These are phyloP conservation scores for Leccinum subrobustum DNA, from an alignment of 1,284 basidiomycete genomes.

Conservation along the genomic window DNA sequence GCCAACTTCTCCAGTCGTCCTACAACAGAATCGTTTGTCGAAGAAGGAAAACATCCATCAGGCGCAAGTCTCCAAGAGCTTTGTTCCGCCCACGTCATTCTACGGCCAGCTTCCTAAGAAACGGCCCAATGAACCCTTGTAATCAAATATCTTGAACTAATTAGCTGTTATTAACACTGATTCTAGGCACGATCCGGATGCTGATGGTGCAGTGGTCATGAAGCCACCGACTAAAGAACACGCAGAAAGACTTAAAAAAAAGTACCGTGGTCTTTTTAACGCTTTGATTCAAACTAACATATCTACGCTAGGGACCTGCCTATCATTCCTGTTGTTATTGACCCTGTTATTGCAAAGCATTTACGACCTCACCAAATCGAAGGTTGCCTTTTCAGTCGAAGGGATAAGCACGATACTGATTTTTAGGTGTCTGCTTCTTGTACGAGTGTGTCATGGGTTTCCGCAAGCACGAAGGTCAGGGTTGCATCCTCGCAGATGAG, in stretches of 20 bases:
- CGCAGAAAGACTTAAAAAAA: constrained; percentile 66
- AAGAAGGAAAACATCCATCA: constrained; percentile 30
- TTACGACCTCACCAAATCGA: constrained; percentile 92
- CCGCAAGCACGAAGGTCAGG: constrained; percentile 83
- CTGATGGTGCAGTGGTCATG: constrained; percentile 84
- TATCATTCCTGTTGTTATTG: constrained; percentile 88
- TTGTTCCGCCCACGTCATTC: constrained; percentile 59
- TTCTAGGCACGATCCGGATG: constrained; percentile 67
- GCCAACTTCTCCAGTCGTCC: not conserved
- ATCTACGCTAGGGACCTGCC: constrained; percentile 45
- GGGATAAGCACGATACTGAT: constrained; percentile 2
- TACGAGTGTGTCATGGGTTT: constrained; percentile 98
- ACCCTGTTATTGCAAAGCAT: constrained; percentile 77
- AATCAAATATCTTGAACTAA: constrained; percentile 20
- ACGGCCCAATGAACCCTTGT: constrained; percentile 57
- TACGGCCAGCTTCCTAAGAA: constrained; percentile 49
- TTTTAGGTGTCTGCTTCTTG: constrained; percentile 79
- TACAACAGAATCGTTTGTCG: constrained; percentile 7
- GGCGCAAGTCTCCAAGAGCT: constrained; percentile 34
- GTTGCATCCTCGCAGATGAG: constrained; percentile 97
- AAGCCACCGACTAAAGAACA: constrained; percentile 73
- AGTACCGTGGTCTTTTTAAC: constrained; percentile 41
- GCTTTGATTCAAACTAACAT: constrained; percentile 12
- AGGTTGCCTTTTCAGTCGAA: constrained; percentile 44
- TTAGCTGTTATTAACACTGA: constrained; percentile 14